These are phyloP conservation scores for Lenwebbia sp. DNA, from an alignment of 345 rosid species.

Conservation along the genomic window DNA sequence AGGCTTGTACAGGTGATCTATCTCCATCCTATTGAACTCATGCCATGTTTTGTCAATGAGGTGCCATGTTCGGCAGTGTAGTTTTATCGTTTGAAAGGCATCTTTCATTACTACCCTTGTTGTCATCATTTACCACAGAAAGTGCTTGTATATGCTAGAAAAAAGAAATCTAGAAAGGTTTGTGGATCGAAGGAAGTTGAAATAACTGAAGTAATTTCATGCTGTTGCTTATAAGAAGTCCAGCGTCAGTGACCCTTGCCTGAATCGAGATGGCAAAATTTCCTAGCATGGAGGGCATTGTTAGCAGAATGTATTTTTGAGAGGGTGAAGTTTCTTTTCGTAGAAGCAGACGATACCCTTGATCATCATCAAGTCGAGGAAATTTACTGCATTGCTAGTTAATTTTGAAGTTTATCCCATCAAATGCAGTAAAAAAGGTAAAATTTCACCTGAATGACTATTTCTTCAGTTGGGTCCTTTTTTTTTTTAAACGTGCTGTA, in stretches of 20 bases:
- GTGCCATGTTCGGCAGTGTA: not conserved
- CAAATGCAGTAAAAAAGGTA: not conserved
- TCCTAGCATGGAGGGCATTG: not conserved
- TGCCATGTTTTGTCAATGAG: not conserved
- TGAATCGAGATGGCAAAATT: not conserved
- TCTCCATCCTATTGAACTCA: not conserved
- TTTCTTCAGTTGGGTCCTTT: not conserved
- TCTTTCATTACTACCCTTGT: not conserved
- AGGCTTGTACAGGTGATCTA: slow-evolving; percentile 62
- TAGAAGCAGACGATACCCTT: not conserved
- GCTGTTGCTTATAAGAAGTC: not conserved
- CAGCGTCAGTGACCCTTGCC: not conserved
- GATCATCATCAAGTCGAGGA: not conserved
- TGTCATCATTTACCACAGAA: not conserved
- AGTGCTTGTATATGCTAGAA: not conserved
- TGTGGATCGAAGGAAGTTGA: not conserved
- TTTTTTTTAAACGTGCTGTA: rapidly evolving
- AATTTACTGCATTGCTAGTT: not conserved
- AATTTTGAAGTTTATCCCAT: not conserved
- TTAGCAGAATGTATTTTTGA: not conserved
- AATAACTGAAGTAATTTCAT: not conserved
- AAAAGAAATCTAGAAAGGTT: not conserved
- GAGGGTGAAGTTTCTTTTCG: not conserved
- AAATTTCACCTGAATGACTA: not conserved
- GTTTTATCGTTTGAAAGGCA: not conserved